Evolutionary conservation across 208 protist genomes (phyloP).

Genomic region (Chromosphaera perkinsii): DNA sequence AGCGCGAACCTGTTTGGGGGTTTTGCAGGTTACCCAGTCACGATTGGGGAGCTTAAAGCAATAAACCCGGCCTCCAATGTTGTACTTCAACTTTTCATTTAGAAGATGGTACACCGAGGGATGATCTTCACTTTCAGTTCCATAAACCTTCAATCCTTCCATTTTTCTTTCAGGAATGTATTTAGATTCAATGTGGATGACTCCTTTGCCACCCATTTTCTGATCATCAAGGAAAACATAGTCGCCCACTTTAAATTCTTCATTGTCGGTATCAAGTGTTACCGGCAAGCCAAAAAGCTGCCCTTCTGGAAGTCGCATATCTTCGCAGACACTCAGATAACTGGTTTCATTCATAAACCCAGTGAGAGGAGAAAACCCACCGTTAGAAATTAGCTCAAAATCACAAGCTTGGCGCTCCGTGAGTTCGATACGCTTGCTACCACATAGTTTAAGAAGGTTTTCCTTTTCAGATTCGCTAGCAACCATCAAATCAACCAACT

Average conservation of each 20-base stretch:
- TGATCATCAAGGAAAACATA: background rate
- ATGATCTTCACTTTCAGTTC: slow-evolving; percentile 34
- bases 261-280: slow-evolving; percentile 43
- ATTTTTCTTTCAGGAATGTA: slow-evolving; percentile 29
- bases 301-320: slow-evolving; percentile 41
- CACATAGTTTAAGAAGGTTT: too few species aligned
- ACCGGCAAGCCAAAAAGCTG: slow-evolving; percentile 48
- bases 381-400: slow-evolving; percentile 62
- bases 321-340: slow-evolving; percentile 53
- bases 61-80: slow-evolving; percentile 56
- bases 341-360: slow-evolving; percentile 66
- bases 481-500: slow-evolving; percentile 45
- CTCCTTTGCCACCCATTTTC: background rate
- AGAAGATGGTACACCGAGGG: slow-evolving; percentile 44
- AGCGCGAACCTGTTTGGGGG: slow-evolving; percentile 54
- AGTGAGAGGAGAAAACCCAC: slow-evolving; percentile 67
- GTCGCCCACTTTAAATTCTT: slow-evolving; percentile 31
- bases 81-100: slow-evolving; percentile 61
- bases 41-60: slow-evolving; percentile 40
- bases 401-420: slow-evolving; percentile 69
- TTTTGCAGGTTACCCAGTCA: slow-evolving; percentile 44
- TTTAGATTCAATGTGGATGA: slow-evolving; percentile 40
- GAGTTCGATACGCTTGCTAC: slow-evolving; percentile 40
- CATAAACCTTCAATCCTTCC: slow-evolving; percentile 43
- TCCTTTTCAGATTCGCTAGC: background rate